Percentiles rank a stretch among this genome's conserved stretches.
phyloP scores from a whole-genome alignment of 1,284 basidiomycete genomes.

The Heterobasidion parviporum region DNA sequence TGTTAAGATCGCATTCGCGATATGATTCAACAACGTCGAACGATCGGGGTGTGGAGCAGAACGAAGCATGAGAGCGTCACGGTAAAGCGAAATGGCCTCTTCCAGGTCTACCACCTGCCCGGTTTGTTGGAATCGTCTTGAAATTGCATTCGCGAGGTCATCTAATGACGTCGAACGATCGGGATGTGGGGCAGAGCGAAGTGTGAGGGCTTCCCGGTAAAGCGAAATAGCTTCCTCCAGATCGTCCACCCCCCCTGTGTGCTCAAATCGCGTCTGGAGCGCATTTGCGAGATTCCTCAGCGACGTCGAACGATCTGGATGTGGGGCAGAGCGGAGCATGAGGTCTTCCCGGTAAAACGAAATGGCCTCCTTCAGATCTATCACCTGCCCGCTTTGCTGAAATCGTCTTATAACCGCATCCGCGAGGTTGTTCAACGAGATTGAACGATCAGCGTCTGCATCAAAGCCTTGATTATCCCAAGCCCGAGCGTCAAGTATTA shows the following conservation, averaged over 20 bases:
- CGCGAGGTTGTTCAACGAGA: slow-evolving; percentile 13
- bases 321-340: slow-evolving; percentile 13
- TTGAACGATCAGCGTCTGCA: slow-evolving; percentile 12
- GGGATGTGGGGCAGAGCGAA: too few relatives aligned
- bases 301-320: slow-evolving; percentile 5
- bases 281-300: neutral
- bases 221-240: neutral
- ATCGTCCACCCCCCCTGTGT: neutral
- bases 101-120: slow-evolving; percentile 21
- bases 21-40: too few relatives aligned
- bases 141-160: neutral
- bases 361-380: slow-evolving; percentile 23
- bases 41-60: too few relatives aligned
- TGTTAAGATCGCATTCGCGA: too few relatives aligned
- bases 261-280: neutral
- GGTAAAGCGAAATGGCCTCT: slow-evolving; percentile 16
- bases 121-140: slow-evolving; percentile 13
- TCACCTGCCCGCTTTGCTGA: slow-evolving; percentile 12
- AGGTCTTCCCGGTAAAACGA: slow-evolving; percentile 15
- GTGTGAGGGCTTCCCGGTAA: too few relatives aligned
- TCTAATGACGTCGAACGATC: too few relatives aligned
- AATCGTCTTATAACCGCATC: slow-evolving; percentile 7
- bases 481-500: too few relatives aligned
- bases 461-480: too few relatives aligned
- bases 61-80: neutral